Evolutionary conservation across 805 yeast species (phyloP).

Genomic region (Kodamaea hsintzibuensis): DNA sequence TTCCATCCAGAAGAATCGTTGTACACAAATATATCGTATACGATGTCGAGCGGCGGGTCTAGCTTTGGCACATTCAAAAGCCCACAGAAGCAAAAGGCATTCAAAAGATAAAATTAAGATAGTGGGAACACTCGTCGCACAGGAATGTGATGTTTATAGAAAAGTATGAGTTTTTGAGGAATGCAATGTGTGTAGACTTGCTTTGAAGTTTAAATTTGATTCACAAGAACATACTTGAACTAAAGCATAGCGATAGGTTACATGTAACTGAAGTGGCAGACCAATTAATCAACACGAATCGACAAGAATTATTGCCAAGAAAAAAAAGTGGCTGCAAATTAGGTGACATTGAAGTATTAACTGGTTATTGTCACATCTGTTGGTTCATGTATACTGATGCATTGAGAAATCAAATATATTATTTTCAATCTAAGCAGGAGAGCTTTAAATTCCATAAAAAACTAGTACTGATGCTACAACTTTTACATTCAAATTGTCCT

Average conservation of each 20-base stretch:
- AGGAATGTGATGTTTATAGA: constrained; percentile 3
- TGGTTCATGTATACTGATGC: no score
- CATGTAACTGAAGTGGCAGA: no score
- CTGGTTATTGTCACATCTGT: neutral
- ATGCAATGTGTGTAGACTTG: no score
- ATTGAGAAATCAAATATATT: no score
- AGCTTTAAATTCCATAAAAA: no score
- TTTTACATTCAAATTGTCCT: neutral
- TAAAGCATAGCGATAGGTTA: no score
- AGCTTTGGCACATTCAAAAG: constrained; percentile 11
- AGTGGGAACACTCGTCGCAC: neutral
- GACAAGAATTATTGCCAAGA: no score
- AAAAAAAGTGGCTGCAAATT: neutral
- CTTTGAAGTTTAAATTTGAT: no score
- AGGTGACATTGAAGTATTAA: neutral
- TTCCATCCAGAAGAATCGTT: constrained; percentile 43
- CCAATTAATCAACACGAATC: no score
- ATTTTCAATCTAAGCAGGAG: no score
- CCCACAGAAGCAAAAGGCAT: constrained; percentile 21
- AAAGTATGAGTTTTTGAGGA: neutral
- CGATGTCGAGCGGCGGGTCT: constrained; percentile 38
- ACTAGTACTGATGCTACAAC: neutral
- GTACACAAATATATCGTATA: constrained; percentile 59
- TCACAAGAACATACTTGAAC: no score
- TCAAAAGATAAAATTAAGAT: constrained; percentile 20